Conservation (phyloP, 257 asterid species). For the Capsicum chinense region DNA sequence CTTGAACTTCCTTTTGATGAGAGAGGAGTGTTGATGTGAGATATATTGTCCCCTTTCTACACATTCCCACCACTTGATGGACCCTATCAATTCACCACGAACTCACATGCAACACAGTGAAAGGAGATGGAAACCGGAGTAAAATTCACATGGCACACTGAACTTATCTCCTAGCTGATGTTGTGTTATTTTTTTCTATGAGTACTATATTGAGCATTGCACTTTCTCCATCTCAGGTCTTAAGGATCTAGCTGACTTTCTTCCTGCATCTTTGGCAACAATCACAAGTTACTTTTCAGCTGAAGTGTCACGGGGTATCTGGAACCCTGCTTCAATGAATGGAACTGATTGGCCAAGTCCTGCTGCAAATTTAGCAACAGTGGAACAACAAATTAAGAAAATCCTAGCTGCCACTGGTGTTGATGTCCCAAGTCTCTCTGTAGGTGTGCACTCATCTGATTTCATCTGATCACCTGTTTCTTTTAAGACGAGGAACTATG, state of each 20-base stretch:
- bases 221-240: conserved; percentile 64
- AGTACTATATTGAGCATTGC: conserved; percentile 27
- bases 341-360: conserved; percentile 99
- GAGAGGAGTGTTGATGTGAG: neutral
- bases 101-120: neutral
- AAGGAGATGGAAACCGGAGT: conserved; percentile 19
- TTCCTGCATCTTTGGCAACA: conserved; percentile 95
- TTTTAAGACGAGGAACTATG: conserved; percentile 6
- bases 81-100: neutral
- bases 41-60: neutral
- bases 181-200: neutral
- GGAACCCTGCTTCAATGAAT: conserved; percentile 98
- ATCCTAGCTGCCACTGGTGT: conserved; percentile 92
- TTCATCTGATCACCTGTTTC: conserved; percentile 6
- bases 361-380: conserved; percentile 74
- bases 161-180: conserved; percentile 6
- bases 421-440: conserved; percentile 74
- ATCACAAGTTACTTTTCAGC: conserved; percentile 87
- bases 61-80: neutral
- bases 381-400: conserved; percentile 85
- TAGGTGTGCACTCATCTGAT: conserved; percentile 51
- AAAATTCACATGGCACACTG: neutral
- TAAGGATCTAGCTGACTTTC: conserved; percentile 96
- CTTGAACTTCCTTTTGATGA: neutral
- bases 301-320: conserved; percentile 93